Conservation (phyloP, 768 basidiomycete species). For the Auricularia heimuer region DNA sequence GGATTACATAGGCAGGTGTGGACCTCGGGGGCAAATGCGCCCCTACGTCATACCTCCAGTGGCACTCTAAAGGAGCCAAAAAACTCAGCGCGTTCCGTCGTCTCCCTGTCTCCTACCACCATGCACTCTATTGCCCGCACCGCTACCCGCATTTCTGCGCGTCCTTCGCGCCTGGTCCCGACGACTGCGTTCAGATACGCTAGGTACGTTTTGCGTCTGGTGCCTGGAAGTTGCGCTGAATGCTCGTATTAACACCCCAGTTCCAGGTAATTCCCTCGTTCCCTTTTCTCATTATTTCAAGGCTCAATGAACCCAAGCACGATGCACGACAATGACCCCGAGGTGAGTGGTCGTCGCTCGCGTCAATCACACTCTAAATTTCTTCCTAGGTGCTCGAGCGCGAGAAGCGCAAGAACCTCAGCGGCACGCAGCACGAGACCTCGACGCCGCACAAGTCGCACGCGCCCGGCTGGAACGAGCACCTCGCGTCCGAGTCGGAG, state of each 20-base stretch:
- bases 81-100: no score
- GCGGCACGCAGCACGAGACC: conserved; percentile 33
- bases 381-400: conserved; percentile 33
- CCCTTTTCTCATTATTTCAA: background rate
- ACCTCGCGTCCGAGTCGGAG: conserved; percentile 53
- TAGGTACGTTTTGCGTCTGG: background rate
- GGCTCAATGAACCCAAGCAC: conserved; percentile 22
- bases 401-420: conserved; percentile 44
- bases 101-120: background rate
- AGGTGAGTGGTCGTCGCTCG: conserved; percentile 23
- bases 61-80: no score
- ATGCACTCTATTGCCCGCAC: background rate
- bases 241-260: background rate
- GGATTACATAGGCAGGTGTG: no score
- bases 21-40: no score
- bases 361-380: background rate
- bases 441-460: conserved; percentile 37
- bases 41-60: no score
- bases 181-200: background rate
- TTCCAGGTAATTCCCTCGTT: background rate
- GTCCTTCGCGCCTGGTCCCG: background rate
- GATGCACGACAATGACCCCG: conserved; percentile 50
- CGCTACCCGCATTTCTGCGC: background rate
- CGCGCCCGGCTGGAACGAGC: conserved; percentile 68
- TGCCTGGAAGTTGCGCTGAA: background rate